Evolutionary conservation across 2,329 filamentous ascomycete genomes (phyloP), one percentile per base, ranked within the genome.

Genomic region (Fusarium incarnatum): DNA sequence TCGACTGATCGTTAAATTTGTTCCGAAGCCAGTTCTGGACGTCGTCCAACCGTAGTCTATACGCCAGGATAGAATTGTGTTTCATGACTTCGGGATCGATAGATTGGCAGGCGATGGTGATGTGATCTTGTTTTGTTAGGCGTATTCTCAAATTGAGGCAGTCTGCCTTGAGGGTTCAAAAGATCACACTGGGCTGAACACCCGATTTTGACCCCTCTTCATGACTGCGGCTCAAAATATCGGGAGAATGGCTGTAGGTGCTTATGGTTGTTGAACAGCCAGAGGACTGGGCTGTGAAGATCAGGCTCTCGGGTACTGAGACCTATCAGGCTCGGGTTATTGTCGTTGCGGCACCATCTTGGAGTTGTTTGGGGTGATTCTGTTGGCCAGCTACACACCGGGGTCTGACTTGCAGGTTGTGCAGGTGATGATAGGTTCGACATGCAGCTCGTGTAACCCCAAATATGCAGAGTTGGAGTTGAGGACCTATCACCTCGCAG

Each of bases 11-110:
- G 2, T 54, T 32, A 16, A 70, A 70, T 3, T n/a, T 6, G 1
- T 23, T 16, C 6, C 18, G 42, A 48, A 70, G 66, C 18, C 56
- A 52, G 2, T 0, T 6, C 30, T 56, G 40, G 8, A 70, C 54
- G 15, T 22, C 20, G 1, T 48, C 42, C 7, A 8, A 27, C 15
- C 68, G 62, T 15, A 70, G 25, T 12, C 20, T 56, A 40, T 70
- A 70, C 10, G 57, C 57, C 2, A 53, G 4, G 15, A 69, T 54
- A 1, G 56, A 52, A 20, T 66, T 56, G 20, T 54, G 50, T 42
- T 47, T 56, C 60, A 62, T 62, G 7, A 18, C 1, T 15, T 15
- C n/a, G 15, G 12, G 15, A 28, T 15, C 18, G n/a, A n/a, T n/a
- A n/a, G n/a, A n/a, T n/a, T n/a, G n/a, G n/a, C n/a, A n/a, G n/a